These are phyloP conservation scores for Dipteronia sinensis DNA, from an alignment of 345 rosid genomes.

Conservation along the genomic window DNA sequence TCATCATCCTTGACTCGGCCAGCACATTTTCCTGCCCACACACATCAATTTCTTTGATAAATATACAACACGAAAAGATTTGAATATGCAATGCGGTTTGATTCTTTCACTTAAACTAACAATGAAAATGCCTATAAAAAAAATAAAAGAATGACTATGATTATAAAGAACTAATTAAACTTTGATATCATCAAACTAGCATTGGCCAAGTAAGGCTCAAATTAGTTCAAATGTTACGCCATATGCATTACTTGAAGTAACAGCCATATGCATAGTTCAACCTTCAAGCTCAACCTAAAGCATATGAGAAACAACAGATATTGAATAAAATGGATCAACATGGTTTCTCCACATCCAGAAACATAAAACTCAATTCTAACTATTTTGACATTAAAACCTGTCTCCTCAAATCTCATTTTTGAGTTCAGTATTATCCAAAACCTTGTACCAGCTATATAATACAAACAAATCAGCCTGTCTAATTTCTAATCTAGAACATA, in stretches of 20 bases:
- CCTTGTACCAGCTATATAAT: not conserved
- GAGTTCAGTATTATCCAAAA: not conserved
- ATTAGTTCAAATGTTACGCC: not conserved
- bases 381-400: not conserved
- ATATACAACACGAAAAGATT: not conserved
- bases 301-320: not conserved
- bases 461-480: not conserved
- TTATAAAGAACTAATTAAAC: too few relatives aligned
- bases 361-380: not conserved
- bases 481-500: not conserved
- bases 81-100: not conserved
- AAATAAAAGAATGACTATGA: not conserved
- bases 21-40: conserved; percentile 82
- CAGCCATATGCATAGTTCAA: not conserved
- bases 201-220: not conserved
- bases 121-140: not conserved
- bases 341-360: not conserved
- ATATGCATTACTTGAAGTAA: not conserved
- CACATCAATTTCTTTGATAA: conserved; percentile 18
- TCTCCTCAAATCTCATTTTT: not conserved
- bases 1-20: conserved; percentile 98
- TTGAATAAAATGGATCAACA: not conserved
- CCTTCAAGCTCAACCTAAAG: not conserved
- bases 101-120: not conserved
- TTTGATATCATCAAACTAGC: not conserved